Percentiles rank a stretch among this genome's conserved stretches.
These are phyloP conservation scores for Jacaranda mimosifolia DNA, from an alignment of 257 asterid species.

Conservation along the genomic window DNA sequence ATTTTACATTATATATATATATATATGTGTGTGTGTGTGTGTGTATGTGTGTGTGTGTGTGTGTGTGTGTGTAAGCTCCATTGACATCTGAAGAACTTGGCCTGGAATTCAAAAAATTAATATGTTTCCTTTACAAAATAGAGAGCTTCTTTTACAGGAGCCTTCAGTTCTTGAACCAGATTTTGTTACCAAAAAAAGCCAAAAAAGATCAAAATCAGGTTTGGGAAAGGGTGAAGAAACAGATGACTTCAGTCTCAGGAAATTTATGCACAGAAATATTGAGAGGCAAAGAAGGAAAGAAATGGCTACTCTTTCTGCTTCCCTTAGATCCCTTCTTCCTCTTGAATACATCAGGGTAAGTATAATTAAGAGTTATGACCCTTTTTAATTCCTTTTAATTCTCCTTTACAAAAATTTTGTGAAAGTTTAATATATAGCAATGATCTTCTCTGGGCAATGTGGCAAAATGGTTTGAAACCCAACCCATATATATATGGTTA, in stretches of 20 bases:
- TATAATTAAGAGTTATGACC: too few species aligned
- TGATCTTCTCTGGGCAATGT: too few species aligned
- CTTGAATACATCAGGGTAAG: slow-evolving; percentile 57
- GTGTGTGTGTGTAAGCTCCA: background rate
- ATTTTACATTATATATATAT: background rate
- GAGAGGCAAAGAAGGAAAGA: slow-evolving; percentile 73
- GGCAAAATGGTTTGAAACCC: too few species aligned
- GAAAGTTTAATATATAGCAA: too few species aligned
- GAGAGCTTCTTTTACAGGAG: too few species aligned
- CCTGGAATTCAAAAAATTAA: background rate
- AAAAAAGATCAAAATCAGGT: slow-evolving; percentile 14
- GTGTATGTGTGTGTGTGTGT: too few species aligned
- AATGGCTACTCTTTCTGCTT: slow-evolving; percentile 58
- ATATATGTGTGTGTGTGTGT: too few species aligned
- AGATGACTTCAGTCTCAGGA: slow-evolving; percentile 32
- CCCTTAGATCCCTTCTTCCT: slow-evolving; percentile 64
- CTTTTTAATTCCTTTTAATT: too few species aligned
- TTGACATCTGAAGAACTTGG: background rate
- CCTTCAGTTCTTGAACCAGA: too few species aligned
- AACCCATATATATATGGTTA: too few species aligned
- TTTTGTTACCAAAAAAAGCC: slow-evolving; percentile 28
- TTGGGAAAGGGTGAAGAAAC: slow-evolving; percentile 13
- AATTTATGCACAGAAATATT: slow-evolving; percentile 53
- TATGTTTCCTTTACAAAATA: background rate
- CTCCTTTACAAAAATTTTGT: too few species aligned